Conservation (phyloP, 495 filamentous ascomycete species). For the Neohortaea acidophila region DNA sequence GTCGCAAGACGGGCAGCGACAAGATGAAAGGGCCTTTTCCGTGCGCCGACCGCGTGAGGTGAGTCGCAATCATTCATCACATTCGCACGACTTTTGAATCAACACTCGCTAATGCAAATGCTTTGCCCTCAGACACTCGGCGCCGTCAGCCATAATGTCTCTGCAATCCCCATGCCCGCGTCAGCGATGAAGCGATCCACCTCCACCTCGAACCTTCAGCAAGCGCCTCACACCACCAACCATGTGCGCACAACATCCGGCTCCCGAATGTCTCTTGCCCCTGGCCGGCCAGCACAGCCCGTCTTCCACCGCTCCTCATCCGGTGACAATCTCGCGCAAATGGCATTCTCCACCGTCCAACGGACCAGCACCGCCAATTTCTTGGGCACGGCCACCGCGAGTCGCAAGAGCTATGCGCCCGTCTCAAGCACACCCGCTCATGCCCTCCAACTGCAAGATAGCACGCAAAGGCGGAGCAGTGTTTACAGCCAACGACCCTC, state of each 20-base stretch:
- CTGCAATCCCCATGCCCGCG: slow-evolving; percentile 71
- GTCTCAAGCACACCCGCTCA: slow-evolving; percentile 32
- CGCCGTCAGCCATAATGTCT: slow-evolving; percentile 53
- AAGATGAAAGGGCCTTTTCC: no score
- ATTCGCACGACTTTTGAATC: background rate
- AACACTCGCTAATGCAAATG: background rate
- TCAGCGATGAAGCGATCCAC: slow-evolving; percentile 92
- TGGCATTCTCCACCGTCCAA: slow-evolving; percentile 67
- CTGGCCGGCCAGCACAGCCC: slow-evolving; percentile 63
- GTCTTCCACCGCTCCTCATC: slow-evolving; percentile 73
- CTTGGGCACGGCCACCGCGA: slow-evolving; percentile 44
- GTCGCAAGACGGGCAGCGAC: slow-evolving; percentile 23
- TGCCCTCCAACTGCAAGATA: slow-evolving; percentile 27
- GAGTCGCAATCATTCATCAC: slow-evolving; percentile 9
- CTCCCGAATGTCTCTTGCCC: slow-evolving; percentile 70
- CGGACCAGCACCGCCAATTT: slow-evolving; percentile 61
- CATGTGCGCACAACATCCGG: slow-evolving; percentile 67
- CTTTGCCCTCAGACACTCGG: slow-evolving; percentile 49
- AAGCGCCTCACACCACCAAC: slow-evolving; percentile 47
- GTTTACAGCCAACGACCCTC: slow-evolving; percentile 57
- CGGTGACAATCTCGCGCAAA: slow-evolving; percentile 55
- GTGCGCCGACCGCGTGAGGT: slow-evolving; percentile 31
- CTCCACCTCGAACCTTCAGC: slow-evolving; percentile 49
- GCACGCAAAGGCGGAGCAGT: slow-evolving; percentile 65
- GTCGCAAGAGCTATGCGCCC: slow-evolving; percentile 58